Evolutionary conservation across 2,329 filamentous ascomycete genomes (phyloP).

Genomic region (Tetracladium maxilliforme): DNA sequence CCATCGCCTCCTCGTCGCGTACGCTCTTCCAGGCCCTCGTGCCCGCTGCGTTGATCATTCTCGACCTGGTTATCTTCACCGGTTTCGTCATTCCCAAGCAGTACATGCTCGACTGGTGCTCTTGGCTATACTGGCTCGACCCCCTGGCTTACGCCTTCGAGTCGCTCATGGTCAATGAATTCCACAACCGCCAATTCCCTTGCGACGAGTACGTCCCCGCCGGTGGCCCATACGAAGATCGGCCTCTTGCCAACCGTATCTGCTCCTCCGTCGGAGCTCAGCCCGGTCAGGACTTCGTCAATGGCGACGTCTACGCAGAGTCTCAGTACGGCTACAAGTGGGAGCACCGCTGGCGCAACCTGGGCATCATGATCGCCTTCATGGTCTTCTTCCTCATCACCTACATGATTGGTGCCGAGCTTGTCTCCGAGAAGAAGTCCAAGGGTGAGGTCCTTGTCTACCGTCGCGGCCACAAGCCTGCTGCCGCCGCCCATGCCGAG

Average conservation of each 20-base stretch:
- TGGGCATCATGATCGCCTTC: constrained; percentile 54
- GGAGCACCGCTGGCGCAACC: constrained; percentile 27
- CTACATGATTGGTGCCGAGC: constrained; percentile 52
- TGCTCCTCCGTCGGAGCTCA: constrained; percentile 46
- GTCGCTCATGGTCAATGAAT: constrained; percentile 72
- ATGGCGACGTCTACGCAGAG: constrained; percentile 41
- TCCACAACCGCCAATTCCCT: constrained; percentile 19
- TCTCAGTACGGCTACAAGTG: constrained; percentile 38
- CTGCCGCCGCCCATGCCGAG: too few relatives aligned
- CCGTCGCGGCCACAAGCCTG: constrained; percentile 44
- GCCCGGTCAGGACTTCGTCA: constrained; percentile 32
- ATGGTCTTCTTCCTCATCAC: constrained; percentile 42
- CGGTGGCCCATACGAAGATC: constrained; percentile 7
- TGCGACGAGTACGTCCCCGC: constrained; percentile 10
- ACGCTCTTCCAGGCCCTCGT: constrained; percentile 52
- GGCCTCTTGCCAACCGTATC: constrained; percentile 20
- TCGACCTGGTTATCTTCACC: constrained; percentile 13
- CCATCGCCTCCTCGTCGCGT: constrained; percentile 60
- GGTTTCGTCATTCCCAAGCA: constrained; percentile 25
- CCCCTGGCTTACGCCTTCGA: constrained; percentile 66
- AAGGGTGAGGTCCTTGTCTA: constrained; percentile 69
- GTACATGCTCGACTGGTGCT: constrained; percentile 64
- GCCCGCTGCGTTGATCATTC: constrained; percentile 35
- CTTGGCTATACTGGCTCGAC: constrained; percentile 59
- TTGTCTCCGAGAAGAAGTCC: constrained; percentile 48